Percentiles rank a stretch among this genome's conserved stretches.
phyloP scores from a whole-genome alignment of 768 basidiomycete species.

The Ramaria sp. region DNA sequence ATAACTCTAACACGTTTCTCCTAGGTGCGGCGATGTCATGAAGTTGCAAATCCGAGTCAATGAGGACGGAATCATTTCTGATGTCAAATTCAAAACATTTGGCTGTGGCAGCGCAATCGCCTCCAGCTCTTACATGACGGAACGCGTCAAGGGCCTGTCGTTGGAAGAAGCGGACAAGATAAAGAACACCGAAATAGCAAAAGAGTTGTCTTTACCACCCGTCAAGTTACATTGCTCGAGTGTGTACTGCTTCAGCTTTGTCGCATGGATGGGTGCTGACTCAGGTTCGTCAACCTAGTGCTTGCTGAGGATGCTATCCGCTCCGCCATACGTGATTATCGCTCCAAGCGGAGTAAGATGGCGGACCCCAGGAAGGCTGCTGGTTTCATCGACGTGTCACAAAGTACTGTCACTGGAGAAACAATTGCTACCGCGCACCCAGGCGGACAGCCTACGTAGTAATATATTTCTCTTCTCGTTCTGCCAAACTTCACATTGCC shows the following conservation, averaged over 20 bases:
- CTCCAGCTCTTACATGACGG: conserved; percentile 97
- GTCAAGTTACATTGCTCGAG: conserved; percentile 95
- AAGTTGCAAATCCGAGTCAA: conserved; percentile 98
- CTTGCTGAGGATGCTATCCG: conserved; percentile 98
- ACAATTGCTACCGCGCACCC: conserved; percentile 43
- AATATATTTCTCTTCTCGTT: not conserved
- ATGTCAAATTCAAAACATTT: conserved; percentile 99
- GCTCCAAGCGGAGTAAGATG: conserved; percentile 59
- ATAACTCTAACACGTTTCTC: conserved; percentile 1
- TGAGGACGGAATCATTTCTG: conserved; percentile 88
- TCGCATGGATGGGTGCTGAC: not conserved
- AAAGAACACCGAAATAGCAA: conserved; percentile 98
- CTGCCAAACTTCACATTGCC: not conserved
- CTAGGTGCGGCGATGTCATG: conserved; percentile 96
- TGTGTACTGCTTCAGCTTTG: conserved; percentile 28
- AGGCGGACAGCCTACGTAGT: conserved; percentile 18
- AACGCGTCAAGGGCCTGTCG: conserved; percentile 90
- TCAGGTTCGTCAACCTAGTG: conserved; percentile 38
- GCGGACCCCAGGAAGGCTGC: conserved; percentile 36
- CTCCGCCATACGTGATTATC: conserved; percentile 94
- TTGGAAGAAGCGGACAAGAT: conserved; percentile 93
- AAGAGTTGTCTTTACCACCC: conserved; percentile 89
- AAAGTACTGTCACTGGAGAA: conserved; percentile 41
- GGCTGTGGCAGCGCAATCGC: conserved; percentile 98
- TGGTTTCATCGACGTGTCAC: conserved; percentile 64